A percentile compares a stretch with the other conserved stretches of the same genome.
These are phyloP conservation scores for Trametes meyenii DNA, from an alignment of 768 basidiomycete genomes.

Conservation along the genomic window DNA sequence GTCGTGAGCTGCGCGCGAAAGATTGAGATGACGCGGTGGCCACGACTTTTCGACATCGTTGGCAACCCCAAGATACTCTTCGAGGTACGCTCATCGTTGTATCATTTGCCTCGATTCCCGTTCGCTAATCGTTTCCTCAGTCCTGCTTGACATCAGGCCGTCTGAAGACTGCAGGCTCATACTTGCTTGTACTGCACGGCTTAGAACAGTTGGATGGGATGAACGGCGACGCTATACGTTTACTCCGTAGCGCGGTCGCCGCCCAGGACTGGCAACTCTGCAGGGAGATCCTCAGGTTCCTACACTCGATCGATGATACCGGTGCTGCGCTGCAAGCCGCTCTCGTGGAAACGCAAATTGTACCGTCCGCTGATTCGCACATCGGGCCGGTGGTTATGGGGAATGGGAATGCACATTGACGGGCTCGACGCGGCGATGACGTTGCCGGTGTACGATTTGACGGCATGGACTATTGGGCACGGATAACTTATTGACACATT, in stretches of 20 bases:
- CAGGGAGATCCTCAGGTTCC: slow-evolving; percentile 88
- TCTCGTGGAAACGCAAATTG: slow-evolving; percentile 52
- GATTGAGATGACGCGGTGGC: slow-evolving; percentile 92
- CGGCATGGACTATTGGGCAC: background rate
- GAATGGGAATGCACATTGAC: slow-evolving; percentile 16
- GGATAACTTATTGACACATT: slow-evolving; percentile 7
- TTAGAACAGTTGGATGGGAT: slow-evolving; percentile 86
- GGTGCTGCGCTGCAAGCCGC: slow-evolving; percentile 71
- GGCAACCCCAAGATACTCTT: slow-evolving; percentile 91
- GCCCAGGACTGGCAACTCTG: slow-evolving; percentile 89
- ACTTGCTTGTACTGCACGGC: slow-evolving; percentile 91
- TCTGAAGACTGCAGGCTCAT: slow-evolving; percentile 88
- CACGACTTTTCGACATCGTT: slow-evolving; percentile 83
- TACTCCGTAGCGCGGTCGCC: slow-evolving; percentile 75
- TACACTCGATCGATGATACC: slow-evolving; percentile 89
- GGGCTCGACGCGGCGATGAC: background rate
- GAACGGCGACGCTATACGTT: slow-evolving; percentile 76
- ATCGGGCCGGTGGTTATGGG: background rate
- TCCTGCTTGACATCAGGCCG: slow-evolving; percentile 71
- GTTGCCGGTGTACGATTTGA: background rate
- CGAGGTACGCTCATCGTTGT: slow-evolving; percentile 60
- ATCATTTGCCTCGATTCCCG: too few species aligned
- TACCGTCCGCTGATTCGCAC: slow-evolving; percentile 20
- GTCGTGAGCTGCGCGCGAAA: slow-evolving; percentile 96
- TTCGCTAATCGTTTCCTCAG: slow-evolving; percentile 40